Evolutionary conservation across 1,284 basidiomycete genomes (phyloP), one percentile per base, ranked within the genome.

Genomic region (Fomitopsis schrenkii): DNA sequence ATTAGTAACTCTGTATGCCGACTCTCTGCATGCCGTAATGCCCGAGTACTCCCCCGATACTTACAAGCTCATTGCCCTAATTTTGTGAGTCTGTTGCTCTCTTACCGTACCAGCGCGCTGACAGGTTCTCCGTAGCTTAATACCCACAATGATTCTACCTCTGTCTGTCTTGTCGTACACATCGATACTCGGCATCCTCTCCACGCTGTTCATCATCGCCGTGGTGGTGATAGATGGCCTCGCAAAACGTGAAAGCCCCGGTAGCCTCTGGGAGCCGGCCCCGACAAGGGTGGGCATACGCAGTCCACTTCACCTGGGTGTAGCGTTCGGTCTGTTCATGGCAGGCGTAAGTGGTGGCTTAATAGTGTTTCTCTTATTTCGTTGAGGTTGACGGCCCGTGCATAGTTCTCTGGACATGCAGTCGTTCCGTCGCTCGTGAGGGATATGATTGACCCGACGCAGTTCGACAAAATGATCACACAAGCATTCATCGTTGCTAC

Each of bases 271-370:
- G 81, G 78, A 81, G 54, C 91, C 93, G 2, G 88, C 87, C 40
- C 76, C 81, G 15, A 97, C 95, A 0, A 84, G 80, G n/a, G 65
- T 88, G 12, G 80, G 79, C 0, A 80, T 92, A 33, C 80, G 84
- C 58, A 80, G 71, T 67, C 75, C 74, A 62, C 83, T 72, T 73
- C 86, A 88, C 63, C 74, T 98, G 12, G 90, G 90, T 1, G 70
- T 93, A 38, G 85, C 91, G 10, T 91, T 95, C 71, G 96, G 96
- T 2, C 79, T 98, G 60, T 89, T 98, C 72, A 95, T 98, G 90
- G 94, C 94, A n/a, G 95, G 96, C 22, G 91, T 93, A 71, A 71
- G 87, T 74, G 10, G 40, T 9, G 44, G 26, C 14, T 19, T 7
- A 4, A 44, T 40, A 6, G 14, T 40, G 10, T 19, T 17, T 14